Base-by-base conservation (phyloP, 106 monocot genomes). In the Acorus calamus region DNA sequence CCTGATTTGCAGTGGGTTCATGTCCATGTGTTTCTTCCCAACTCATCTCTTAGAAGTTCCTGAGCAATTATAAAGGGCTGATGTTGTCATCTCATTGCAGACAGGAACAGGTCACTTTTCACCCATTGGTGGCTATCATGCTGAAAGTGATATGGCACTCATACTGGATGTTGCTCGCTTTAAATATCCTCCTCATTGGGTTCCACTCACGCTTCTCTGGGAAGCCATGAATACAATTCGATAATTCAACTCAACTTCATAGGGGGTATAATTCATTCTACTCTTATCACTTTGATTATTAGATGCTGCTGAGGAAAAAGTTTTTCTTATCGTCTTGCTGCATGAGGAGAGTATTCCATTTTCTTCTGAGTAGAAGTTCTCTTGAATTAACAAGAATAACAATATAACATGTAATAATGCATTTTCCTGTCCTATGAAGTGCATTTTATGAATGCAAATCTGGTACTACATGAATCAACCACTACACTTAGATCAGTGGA, bases 111-210 rank as follows among this genome's bases (percentile, higher is more conserved):
- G 96, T 51, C 96, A 96, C 83, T 96, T 96, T 75, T 96, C 96
- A 53, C 96, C 96, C 60, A 83, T 96, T 54, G 96, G 96, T 68
- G 96, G 96, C 6, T 96, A 96, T 73, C 96, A 96, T 77, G 76
- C 84, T 61, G 96, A 66, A 54, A 76, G 78, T 47, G 91, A 96
- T 62, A 96, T 87, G 96, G 90, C 76, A 60, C 80, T 96, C 53
- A 91, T 96, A 61, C 74, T 96, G 72, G 96, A 96, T 83, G 91
- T 91, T 66, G 96, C 96, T 2, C 90, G 96, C 47, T 96, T 96
- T 60, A 96, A 96, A 63, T 96, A 96, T 71, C 96, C 96, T 55
- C 96, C 96, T 51, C 96, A 96, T 52, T 96, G 96, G 96, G 85
- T 91, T 57, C 96, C 96, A 62, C 67, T 96, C 50, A 4, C 77